These are phyloP conservation scores for Nothophytophthora sp. DNA, from an alignment of 352 stramenopile genomes.

Conservation along the genomic window DNA sequence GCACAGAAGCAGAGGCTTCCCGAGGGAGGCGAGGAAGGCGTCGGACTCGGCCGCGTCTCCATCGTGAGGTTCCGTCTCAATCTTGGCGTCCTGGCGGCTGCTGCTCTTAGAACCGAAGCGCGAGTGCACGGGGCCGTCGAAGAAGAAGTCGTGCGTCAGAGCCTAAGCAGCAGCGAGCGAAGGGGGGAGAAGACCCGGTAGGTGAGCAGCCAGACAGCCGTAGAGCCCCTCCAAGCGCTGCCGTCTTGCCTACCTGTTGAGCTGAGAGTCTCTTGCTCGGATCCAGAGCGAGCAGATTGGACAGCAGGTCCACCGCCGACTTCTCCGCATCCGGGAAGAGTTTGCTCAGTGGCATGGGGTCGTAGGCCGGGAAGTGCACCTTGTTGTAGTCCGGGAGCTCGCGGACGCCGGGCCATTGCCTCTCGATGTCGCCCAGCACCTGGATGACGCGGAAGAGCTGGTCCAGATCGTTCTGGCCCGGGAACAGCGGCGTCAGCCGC, in stretches of 20 bases:
- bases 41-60: constrained; percentile 15
- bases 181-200: neutral
- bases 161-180: constrained; percentile 29
- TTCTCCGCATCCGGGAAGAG: constrained; percentile 50
- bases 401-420: constrained; percentile 52
- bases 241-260: constrained; percentile 29
- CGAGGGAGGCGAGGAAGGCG: constrained; percentile 30
- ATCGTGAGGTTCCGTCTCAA: neutral
- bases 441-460: constrained; percentile 79
- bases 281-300: constrained; percentile 26
- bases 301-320: constrained; percentile 54
- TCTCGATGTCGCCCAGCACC: constrained; percentile 56
- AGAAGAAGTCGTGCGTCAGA: constrained; percentile 50
- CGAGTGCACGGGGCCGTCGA: constrained; percentile 25
- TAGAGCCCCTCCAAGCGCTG: neutral
- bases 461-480: constrained; percentile 82
- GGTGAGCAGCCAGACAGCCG: constrained; percentile 1
- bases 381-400: constrained; percentile 71
- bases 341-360: constrained; percentile 34
- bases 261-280: constrained; percentile 36
- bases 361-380: constrained; percentile 62
- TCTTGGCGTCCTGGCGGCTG: neutral
- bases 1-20: constrained; percentile 27
- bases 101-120: constrained; percentile 16
- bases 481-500: constrained; percentile 61